Evolutionary conservation across 2,329 filamentous ascomycete genomes (phyloP).

Genomic region (Pyrenophora teres): DNA sequence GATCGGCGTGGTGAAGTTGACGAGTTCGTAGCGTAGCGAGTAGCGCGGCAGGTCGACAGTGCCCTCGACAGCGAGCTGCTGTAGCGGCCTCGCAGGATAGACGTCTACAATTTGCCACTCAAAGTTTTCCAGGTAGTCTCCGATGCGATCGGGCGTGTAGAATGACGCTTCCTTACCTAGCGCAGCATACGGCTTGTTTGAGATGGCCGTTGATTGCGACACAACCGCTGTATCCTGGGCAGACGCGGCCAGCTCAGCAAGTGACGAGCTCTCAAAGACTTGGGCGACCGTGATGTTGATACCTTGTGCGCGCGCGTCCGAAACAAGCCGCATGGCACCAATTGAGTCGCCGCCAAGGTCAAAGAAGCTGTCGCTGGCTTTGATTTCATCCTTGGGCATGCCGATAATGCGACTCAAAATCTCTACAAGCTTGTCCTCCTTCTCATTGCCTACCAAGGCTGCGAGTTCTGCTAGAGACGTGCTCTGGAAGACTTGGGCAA

Average conservation of each 20-base stretch:
- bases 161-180: conserved; percentile 51
- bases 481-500: conserved; percentile 51
- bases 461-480: conserved; percentile 59
- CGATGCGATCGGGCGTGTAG: conserved; percentile 57
- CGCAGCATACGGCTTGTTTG: conserved; percentile 57
- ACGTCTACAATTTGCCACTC: conserved; percentile 61
- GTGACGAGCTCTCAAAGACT: conserved; percentile 51
- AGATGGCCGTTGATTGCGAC: conserved; percentile 20
- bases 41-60: conserved; percentile 64
- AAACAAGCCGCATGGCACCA: conserved; percentile 52
- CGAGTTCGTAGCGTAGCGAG: conserved; percentile 67
- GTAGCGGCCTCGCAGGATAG: conserved; percentile 63
- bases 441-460: conserved; percentile 47
- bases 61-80: conserved; percentile 63
- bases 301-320: conserved; percentile 45
- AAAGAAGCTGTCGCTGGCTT: conserved; percentile 51
- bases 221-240: conserved; percentile 37
- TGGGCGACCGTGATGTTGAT: conserved; percentile 50
- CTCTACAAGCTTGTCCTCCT: conserved; percentile 36
- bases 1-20: conserved; percentile 62
- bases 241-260: conserved; percentile 40
- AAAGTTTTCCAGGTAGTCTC: conserved; percentile 57
- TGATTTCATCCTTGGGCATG: conserved; percentile 43
- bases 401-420: conserved; percentile 38
- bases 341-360: conserved; percentile 55